Evolutionary conservation across 257 asterid species (phyloP).

Genomic region (Solanum medicagineum): DNA sequence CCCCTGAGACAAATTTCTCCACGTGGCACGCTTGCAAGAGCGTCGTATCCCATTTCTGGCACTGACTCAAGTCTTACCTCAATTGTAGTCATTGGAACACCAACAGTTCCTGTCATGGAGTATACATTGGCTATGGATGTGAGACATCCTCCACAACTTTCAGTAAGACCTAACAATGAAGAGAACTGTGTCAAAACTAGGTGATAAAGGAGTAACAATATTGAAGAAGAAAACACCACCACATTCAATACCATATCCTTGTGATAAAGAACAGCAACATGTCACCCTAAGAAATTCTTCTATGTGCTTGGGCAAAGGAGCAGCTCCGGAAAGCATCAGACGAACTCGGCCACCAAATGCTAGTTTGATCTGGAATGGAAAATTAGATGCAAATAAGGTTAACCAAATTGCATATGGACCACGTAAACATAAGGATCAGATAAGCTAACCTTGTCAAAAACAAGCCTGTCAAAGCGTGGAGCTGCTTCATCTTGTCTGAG

Average conservation of each 20-base stretch:
- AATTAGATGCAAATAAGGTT: not conserved
- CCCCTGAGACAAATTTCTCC: constrained; percentile 91
- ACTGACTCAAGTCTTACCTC: constrained; percentile 88
- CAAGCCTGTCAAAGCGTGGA: constrained; percentile 68
- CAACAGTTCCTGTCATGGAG: constrained; percentile 82
- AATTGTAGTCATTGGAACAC: constrained; percentile 78
- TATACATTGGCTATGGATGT: constrained; percentile 63
- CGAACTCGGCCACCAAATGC: constrained; percentile 95
- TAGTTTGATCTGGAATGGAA: constrained; percentile 50
- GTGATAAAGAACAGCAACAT: constrained; percentile 68
- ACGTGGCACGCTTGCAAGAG: constrained; percentile 54
- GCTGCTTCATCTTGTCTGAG: constrained; percentile 77
- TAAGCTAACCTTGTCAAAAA: constrained; percentile 59
- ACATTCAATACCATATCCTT: constrained; percentile 63
- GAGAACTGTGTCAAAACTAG: not conserved
- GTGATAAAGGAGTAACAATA: not conserved
- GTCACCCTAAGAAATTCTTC: constrained; percentile 91
- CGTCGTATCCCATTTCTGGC: constrained; percentile 94
- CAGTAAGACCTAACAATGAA: constrained; percentile 56
- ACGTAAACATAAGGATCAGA: not conserved
- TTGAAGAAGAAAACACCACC: not conserved
- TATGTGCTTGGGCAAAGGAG: constrained; percentile 74
- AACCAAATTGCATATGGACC: not conserved
- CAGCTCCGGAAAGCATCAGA: constrained; percentile 85
- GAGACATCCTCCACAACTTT: constrained; percentile 73